Evolutionary conservation across 2,329 filamentous ascomycete species (phyloP).

Genomic region (Apiospora saccharicola): DNA sequence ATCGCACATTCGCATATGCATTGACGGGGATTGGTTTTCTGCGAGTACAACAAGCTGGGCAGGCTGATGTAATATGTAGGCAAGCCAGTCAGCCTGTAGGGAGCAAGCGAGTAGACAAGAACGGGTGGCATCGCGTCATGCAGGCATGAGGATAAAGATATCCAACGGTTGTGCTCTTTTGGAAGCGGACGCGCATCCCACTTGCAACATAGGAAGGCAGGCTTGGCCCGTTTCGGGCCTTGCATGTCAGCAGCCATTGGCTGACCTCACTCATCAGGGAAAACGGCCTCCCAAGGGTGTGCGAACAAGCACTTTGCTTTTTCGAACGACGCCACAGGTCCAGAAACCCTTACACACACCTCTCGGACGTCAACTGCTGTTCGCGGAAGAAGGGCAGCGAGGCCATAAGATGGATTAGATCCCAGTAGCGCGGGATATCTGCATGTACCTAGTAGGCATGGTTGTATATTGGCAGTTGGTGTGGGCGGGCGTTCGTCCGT

Average conservation of each 20-base stretch:
- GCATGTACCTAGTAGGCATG: background rate
- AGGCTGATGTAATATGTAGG: background rate
- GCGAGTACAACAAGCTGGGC: background rate
- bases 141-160: slow-evolving; percentile 16
- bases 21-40: background rate
- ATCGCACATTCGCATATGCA: slow-evolving; percentile 8
- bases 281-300: background rate
- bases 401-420: background rate
- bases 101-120: background rate
- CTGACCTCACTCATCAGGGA: background rate
- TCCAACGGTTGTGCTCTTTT: slow-evolving; percentile 18
- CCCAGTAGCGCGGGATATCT: background rate
- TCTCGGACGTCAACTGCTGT: slow-evolving; percentile 3
- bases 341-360: background rate
- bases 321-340: background rate
- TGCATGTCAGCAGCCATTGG: slow-evolving; percentile 17
- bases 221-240: slow-evolving; percentile 12
- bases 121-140: slow-evolving; percentile 16
- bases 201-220: slow-evolving; percentile 8
- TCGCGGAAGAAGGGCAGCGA: background rate
- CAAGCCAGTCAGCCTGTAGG: background rate
- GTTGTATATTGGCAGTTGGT: background rate
- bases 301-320: background rate
- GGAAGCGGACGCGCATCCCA: slow-evolving; percentile 20
- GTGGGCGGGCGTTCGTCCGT: background rate